Percentiles rank a stretch among this genome's conserved stretches.
These are phyloP conservation scores for Sclerotinia borealis DNA, from an alignment of 2,329 filamentous ascomycete genomes.

Conservation along the genomic window DNA sequence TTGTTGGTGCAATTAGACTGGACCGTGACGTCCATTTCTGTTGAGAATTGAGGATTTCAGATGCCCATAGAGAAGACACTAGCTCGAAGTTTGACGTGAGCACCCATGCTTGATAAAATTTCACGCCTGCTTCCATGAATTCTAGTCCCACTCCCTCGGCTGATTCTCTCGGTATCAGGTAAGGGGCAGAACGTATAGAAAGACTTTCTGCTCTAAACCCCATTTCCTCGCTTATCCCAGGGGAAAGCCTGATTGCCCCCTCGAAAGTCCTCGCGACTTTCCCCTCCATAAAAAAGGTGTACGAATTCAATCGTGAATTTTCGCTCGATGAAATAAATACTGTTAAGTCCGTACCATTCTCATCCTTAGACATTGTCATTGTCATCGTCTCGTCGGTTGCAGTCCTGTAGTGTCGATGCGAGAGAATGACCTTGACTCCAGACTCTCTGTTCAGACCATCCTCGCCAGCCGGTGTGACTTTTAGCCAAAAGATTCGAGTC, in stretches of 20 bases:
- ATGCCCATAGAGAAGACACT: slow-evolving; percentile 35
- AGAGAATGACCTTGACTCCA: slow-evolving; percentile 34
- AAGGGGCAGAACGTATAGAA: neutral
- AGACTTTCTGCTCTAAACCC: neutral
- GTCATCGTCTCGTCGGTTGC: slow-evolving; percentile 36
- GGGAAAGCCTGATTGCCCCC: slow-evolving; percentile 19
- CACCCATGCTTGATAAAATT: slow-evolving; percentile 44
- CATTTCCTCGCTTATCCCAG: neutral
- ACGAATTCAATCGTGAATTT: slow-evolving; percentile 26
- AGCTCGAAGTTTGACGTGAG: slow-evolving; percentile 41
- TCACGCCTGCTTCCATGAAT: slow-evolving; percentile 34
- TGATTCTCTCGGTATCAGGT: neutral
- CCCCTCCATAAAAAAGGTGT: slow-evolving; percentile 20
- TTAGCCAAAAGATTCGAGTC: slow-evolving; percentile 30
- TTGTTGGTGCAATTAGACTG: slow-evolving; percentile 14
- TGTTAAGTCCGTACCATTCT: slow-evolving; percentile 17
- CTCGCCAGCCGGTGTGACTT: slow-evolving; percentile 23
- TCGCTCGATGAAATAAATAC: slow-evolving; percentile 25
- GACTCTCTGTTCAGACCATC: slow-evolving; percentile 5
- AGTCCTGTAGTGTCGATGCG: slow-evolving; percentile 41
- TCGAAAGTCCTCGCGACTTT: slow-evolving; percentile 16
- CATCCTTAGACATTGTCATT: slow-evolving; percentile 32
- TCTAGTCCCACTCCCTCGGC: slow-evolving; percentile 14
- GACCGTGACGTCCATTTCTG: neutral
- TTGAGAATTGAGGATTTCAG: neutral